A percentile compares a stretch with the other conserved stretches of the same genome.
Evolutionary conservation across 2,329 filamentous ascomycete species (phyloP).

Genomic region (Monosporascus cannonballus): DNA sequence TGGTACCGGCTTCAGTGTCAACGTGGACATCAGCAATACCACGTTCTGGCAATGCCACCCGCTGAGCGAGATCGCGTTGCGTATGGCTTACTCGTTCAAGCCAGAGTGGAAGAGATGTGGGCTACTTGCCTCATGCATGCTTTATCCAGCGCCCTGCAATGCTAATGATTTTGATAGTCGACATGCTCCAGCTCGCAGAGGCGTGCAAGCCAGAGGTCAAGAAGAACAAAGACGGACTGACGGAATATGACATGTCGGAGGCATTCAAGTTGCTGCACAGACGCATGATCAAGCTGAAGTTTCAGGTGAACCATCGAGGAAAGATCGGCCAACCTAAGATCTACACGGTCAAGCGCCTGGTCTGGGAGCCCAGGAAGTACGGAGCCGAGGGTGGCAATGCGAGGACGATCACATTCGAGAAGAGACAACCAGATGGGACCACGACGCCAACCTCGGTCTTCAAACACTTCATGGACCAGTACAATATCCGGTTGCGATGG

Average conservation of each 20-base stretch:
- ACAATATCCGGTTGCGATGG: conserved; percentile 42
- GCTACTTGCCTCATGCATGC: conserved; percentile 1
- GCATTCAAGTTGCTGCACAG: conserved; percentile 46
- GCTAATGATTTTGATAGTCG: conserved; percentile 26
- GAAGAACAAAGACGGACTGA: conserved; percentile 11
- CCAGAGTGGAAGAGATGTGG: conserved; percentile 24
- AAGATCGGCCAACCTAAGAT: conserved; percentile 39
- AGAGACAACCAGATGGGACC: conserved; percentile 32
- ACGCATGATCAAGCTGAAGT: conserved; percentile 48
- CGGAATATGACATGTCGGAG: conserved; percentile 35
- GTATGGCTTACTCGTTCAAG: conserved; percentile 14
- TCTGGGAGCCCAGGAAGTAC: conserved; percentile 36
- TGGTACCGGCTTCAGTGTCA: conserved; percentile 65
- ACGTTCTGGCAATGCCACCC: conserved; percentile 65
- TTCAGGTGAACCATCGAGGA: conserved; percentile 48
- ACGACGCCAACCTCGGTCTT: conserved; percentile 36
- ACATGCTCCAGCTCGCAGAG: conserved; percentile 20
- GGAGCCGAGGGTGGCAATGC: conserved; percentile 41
- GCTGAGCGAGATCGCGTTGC: conserved; percentile 30
- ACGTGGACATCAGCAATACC: conserved; percentile 86
- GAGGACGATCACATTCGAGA: conserved; percentile 50
- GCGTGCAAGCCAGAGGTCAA: conserved; percentile 30
- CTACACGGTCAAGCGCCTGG: conserved; percentile 47
- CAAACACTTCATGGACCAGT: conserved; percentile 52
- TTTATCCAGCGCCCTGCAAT: not conserved